phyloP scores from a whole-genome alignment of 2,329 filamentous ascomycete genomes.

The Fusarium sp. region DNA sequence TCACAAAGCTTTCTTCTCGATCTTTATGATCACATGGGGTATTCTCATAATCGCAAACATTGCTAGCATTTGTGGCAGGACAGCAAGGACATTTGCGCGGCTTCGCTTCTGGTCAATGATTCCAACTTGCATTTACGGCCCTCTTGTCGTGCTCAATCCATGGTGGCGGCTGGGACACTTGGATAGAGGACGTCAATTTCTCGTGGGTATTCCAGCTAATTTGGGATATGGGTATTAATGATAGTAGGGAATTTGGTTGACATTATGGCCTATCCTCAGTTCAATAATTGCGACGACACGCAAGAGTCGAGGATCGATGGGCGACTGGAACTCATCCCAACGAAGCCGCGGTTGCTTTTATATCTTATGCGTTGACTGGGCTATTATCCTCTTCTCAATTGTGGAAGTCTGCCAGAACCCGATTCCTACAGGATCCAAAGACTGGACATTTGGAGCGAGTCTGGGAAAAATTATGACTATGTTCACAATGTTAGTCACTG shows the following conservation, averaged over 20 bases:
- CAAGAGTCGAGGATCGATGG: background rate
- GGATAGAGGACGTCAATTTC: conserved; percentile 7
- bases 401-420: conserved; percentile 19
- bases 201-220: background rate
- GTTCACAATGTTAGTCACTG: background rate
- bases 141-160: background rate
- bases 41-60: background rate
- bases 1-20: conserved; percentile 19
- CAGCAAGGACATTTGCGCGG: background rate
- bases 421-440: background rate
- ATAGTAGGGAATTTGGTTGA: conserved; percentile 5
- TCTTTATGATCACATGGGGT: conserved; percentile 12
- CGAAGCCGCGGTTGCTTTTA: conserved; percentile 17
- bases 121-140: background rate
- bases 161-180: conserved; percentile 5
- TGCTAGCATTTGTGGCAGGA: background rate
- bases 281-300: background rate
- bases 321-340: background rate
- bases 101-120: conserved; percentile 17
- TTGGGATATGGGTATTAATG: background rate
- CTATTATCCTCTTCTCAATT: background rate
- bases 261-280: conserved; percentile 18
- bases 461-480: conserved; percentile 18
- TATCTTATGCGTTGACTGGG: conserved; percentile 12
- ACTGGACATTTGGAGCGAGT: conserved; percentile 12